phyloP scores from a whole-genome alignment of 1,139 yeast species.

The Geotrichum histeridarum region DNA sequence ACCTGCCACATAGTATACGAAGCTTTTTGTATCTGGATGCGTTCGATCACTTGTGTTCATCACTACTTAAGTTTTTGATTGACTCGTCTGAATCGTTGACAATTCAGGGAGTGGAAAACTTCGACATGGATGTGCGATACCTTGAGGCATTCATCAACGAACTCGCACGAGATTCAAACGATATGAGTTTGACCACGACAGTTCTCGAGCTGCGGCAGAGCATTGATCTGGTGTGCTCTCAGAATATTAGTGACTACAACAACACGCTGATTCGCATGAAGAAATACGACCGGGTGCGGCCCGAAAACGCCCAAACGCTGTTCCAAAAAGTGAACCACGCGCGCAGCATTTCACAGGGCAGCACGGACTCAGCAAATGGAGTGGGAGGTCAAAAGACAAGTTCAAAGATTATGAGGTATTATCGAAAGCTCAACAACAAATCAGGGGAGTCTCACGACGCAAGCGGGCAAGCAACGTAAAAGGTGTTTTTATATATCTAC shows the following conservation, averaged over 20 bases:
- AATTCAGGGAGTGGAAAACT: constrained; percentile 51
- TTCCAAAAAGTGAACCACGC: constrained; percentile 40
- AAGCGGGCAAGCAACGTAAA: background rate
- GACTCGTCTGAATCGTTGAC: constrained; percentile 43
- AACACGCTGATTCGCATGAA: constrained; percentile 53
- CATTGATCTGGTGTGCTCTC: constrained; percentile 49
- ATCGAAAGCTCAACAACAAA: constrained; percentile 13
- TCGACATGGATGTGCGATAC: constrained; percentile 57
- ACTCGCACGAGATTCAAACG: constrained; percentile 37
- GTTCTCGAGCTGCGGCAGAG: constrained; percentile 59
- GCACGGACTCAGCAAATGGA: constrained; percentile 10
- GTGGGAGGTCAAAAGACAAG: constrained; percentile 5
- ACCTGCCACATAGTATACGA: constrained; percentile 71
- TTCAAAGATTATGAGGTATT: constrained; percentile 18
- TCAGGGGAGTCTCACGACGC: background rate
- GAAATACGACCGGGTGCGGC: constrained; percentile 56
- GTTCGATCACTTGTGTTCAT: constrained; percentile 75
- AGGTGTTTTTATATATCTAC: no score
- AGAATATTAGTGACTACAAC: constrained; percentile 49
- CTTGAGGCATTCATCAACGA: constrained; percentile 50
- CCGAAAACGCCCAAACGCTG: constrained; percentile 52
- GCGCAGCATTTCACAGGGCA: constrained; percentile 46
- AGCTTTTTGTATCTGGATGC: constrained; percentile 78
- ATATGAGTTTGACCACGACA: constrained; percentile 39
- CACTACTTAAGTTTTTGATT: constrained; percentile 58